phyloP scores from a whole-genome alignment of 805 yeast species.

The Candida yuanshanica region DNA sequence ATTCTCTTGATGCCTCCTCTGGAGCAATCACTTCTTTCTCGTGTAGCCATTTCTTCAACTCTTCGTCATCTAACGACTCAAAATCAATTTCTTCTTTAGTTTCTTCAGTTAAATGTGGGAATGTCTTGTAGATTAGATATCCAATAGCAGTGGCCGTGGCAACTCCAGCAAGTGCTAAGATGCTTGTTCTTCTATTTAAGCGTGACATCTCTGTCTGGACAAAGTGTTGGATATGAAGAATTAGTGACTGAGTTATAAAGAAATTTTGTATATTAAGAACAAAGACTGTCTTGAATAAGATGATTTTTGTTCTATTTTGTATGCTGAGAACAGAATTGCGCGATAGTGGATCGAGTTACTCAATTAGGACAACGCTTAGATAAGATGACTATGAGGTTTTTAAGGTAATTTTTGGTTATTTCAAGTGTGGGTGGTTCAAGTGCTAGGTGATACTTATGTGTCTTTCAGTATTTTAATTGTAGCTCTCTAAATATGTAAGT shows the following conservation, averaged over 20 bases:
- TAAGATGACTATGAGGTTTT: too few relatives aligned
- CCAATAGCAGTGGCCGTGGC: slow-evolving; percentile 14
- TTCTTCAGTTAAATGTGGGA: slow-evolving; percentile 9
- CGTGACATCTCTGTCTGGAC: slow-evolving; percentile 6
- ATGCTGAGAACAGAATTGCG: not conserved
- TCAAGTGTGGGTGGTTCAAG: too few relatives aligned
- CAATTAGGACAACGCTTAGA: not conserved
- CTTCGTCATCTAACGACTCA: slow-evolving; percentile 7
- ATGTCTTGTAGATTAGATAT: slow-evolving; percentile 13
- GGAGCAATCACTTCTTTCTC: slow-evolving; percentile 7
- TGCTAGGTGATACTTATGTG: too few relatives aligned
- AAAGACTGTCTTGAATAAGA: too few relatives aligned
- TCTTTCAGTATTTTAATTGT: too few relatives aligned
- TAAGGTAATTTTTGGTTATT: too few relatives aligned
- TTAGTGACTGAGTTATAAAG: too few relatives aligned
- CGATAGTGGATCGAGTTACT: not conserved
- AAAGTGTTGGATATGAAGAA: too few relatives aligned
- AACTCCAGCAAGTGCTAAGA: slow-evolving; percentile 8
- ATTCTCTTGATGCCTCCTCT: slow-evolving; percentile 9
- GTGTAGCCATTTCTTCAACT: slow-evolving; percentile 6
- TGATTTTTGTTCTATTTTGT: not conserved
- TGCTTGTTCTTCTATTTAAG: slow-evolving; percentile 12
- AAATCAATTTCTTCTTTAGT: slow-evolving; percentile 1
- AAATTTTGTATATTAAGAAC: too few relatives aligned
- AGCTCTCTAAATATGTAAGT: too few relatives aligned